phyloP scores from a whole-genome alignment of 257 asterid species.

The Salvia miltiorrhiza region DNA sequence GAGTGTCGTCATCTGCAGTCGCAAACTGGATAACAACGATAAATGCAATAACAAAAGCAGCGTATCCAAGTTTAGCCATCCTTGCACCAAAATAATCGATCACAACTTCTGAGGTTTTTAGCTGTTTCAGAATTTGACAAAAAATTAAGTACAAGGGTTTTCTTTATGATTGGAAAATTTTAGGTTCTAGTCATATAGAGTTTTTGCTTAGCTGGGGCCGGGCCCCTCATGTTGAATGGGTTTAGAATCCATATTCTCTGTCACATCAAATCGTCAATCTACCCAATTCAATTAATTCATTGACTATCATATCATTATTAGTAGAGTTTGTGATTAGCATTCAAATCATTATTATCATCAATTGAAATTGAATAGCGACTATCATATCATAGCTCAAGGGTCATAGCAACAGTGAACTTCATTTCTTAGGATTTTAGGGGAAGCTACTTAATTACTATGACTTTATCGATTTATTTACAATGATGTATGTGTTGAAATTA shows the following conservation, averaged over 20 bases:
- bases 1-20: not conserved
- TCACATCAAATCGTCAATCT: no score
- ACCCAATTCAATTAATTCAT: not conserved
- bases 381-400: not conserved
- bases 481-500: no score
- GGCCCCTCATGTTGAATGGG: no score
- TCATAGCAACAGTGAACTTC: not conserved
- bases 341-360: not conserved
- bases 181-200: not conserved
- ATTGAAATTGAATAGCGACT: no score
- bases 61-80: not conserved
- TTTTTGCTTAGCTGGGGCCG: no score
- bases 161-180: constrained; percentile 9
- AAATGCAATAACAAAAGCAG: constrained; percentile 31
- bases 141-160: not conserved
- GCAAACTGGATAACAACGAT: constrained; percentile 4
- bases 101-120: no score
- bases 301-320: not conserved
- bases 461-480: no score
- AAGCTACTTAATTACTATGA: not conserved
- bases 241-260: not conserved
- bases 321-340: not conserved
- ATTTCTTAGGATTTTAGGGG: not conserved
- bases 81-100: no score
- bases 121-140: no score